Evolutionary conservation across 371 early-diverging fungal genomes (phyloP), one percentile per base, ranked within the genome.

Genomic region (Thermomucor indicae-seudaticae): DNA sequence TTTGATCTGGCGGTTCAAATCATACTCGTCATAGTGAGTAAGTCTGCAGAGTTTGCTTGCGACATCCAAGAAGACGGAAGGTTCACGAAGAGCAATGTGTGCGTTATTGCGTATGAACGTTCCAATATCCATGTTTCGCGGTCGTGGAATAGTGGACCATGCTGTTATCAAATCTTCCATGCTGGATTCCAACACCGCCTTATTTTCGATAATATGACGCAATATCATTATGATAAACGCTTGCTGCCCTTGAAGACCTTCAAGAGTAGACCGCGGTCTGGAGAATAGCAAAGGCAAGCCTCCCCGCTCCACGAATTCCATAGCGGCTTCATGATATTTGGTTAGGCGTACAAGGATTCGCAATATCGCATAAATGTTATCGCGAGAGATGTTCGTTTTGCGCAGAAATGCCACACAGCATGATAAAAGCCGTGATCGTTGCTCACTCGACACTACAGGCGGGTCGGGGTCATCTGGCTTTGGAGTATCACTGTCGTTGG

Each of bases 181-280:
- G 6, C 79, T 66, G n/a, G 58, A 57, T 47, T 77, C 70, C 47
- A 96, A 57, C 0, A 91, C 76, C 0, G 62, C 57, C 17, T 71
- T 56, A 51, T 83, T 76, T 63, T 97, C 98, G 37, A 95, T 77
- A 12, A 91, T 75, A 53, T 97, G 94, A 4, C 96, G 84, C 43
- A 97, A 58, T 35, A 96, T 88, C 48, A 95, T 83, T 24, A 89
- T 69, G 32, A 84, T 80, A 35, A 90, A 77, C 4, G 84, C 76
- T 51, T 83, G 87, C 34, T 91, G 89, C 2, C 88, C 84, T 47
- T 77, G 76, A 35, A 89, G 82, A 8, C 75, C 74, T 42, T 81
- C 78, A 4, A 83, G 55, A 29, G 70, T 67, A 1, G 58, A 52
- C 6, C 75, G 64, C 23, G 71, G 65, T 6, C 71, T 62, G 16